Evolutionary conservation across 169 alveolate genomes (phyloP).

Genomic region (Theileria luwenshuni): DNA sequence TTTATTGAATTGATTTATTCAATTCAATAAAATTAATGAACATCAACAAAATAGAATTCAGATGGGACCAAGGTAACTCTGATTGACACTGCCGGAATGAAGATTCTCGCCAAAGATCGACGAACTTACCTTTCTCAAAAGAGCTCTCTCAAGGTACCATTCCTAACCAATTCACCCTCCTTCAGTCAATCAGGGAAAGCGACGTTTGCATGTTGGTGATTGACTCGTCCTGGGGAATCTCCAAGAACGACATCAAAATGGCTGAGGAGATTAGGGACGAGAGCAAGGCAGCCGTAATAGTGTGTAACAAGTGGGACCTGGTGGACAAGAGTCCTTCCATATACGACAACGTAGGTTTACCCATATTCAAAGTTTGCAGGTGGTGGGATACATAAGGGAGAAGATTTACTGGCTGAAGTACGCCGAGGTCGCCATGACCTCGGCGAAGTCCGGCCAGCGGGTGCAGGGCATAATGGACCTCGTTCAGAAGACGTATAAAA

Average conservation of each 20-base stretch:
- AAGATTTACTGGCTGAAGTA: slow-evolving; percentile 69
- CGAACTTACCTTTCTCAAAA: slow-evolving; percentile 53
- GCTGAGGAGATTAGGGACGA: slow-evolving; percentile 74
- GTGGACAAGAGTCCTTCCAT: slow-evolving; percentile 73
- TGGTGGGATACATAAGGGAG: slow-evolving; percentile 69
- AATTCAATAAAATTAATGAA: background rate
- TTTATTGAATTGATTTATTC: background rate
- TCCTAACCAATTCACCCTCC: background rate
- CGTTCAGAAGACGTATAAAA: slow-evolving; percentile 60
- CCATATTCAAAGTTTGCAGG: slow-evolving; percentile 15
- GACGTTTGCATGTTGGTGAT: slow-evolving; percentile 77
- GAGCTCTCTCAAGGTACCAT: slow-evolving; percentile 44
- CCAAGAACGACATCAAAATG: slow-evolving; percentile 70
- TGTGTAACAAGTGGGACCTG: slow-evolving; percentile 81
- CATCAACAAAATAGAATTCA: too few species aligned
- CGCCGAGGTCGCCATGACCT: slow-evolving; percentile 73
- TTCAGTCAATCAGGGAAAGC: slow-evolving; percentile 71
- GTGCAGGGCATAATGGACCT: slow-evolving; percentile 65
- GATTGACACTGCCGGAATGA: slow-evolving; percentile 67
- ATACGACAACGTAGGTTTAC: slow-evolving; percentile 61
- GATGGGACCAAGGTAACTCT: slow-evolving; percentile 19
- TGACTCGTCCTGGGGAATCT: slow-evolving; percentile 77
- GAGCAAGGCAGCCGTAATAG: slow-evolving; percentile 72
- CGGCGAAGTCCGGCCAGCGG: slow-evolving; percentile 78
- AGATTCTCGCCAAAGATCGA: slow-evolving; percentile 47